Evolutionary conservation across 352 stramenopile species (phyloP), one percentile per base, ranked within the genome.

Genomic region (Phytophthora constricta): DNA sequence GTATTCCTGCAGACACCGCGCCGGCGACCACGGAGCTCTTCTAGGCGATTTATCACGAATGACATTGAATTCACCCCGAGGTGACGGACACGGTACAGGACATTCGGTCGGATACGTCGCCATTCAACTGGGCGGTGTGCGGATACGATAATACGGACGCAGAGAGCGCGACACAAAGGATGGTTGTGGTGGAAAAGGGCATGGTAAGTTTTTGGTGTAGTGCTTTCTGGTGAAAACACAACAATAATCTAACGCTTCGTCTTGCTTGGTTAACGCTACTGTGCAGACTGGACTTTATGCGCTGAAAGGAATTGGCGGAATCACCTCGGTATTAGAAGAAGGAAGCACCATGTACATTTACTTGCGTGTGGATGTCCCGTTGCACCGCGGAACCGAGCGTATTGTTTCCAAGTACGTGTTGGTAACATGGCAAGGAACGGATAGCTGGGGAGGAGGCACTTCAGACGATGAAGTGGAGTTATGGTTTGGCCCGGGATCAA

Each of bases 321-420:
- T 96, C 63, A 91, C 74, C 4, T 85, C 74, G 0, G 77, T 87
- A 10, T 42, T 95, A 26, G 81, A 92, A 48, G 85, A 93, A 58
- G 86, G 81, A 13, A 81, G 72, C 46, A 94, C 87, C 16, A 95
- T 95, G 87, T 96, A 96, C 74, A 90, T 96, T 75, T 96, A 96
- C 66, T 67, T 96, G 9, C 86, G 87, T n/a, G 85, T 96, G 13
- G 89, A 96, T 62, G 80, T 96, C 28, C 87, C 87, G 17, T 67
- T 96, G 33, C 84, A 95, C 62, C 85, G 85, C 27, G 85, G 83
- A 47, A 92, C 82, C n/a, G 84, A 93, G 37, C 73, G 84, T 10
- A 90, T 93, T 56, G 85, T 96, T 34, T 93, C 87, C 20, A 96
- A 96, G 66, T 96, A 92, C 43, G 84, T 96, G 7, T 65, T 96